Evolutionary conservation across 495 filamentous ascomycete species (phyloP).

Genomic region (Talaromyces liani): DNA sequence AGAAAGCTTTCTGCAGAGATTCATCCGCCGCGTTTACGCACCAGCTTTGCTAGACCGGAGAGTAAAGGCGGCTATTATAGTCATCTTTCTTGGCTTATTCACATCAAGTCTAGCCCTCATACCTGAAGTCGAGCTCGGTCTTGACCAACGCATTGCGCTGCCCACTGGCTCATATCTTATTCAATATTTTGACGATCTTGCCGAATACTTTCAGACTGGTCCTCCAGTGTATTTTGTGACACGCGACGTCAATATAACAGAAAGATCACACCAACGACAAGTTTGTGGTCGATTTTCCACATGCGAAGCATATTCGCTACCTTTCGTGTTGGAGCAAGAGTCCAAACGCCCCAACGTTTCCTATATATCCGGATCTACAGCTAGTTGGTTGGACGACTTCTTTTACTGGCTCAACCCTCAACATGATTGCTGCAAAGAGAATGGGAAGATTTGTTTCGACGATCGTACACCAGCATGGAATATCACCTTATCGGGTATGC

Average conservation of each 20-base stretch:
- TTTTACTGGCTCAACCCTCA: constrained; percentile 94
- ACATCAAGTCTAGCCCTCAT: constrained; percentile 76
- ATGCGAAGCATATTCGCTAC: constrained; percentile 73
- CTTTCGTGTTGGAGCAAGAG: constrained; percentile 86
- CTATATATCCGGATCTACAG: constrained; percentile 84
- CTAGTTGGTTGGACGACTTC: constrained; percentile 96
- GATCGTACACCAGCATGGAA: constrained; percentile 76
- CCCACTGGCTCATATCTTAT: constrained; percentile 91
- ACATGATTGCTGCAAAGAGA: constrained; percentile 67
- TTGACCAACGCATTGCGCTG: constrained; percentile 91
- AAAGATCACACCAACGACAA: constrained; percentile 66
- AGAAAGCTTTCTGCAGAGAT: constrained; percentile 70
- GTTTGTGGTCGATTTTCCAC: constrained; percentile 88
- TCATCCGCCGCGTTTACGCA: constrained; percentile 85
- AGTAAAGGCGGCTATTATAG: constrained; percentile 65
- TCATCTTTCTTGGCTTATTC: constrained; percentile 81
- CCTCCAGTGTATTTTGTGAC: constrained; percentile 97
- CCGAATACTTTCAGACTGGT: constrained; percentile 82
- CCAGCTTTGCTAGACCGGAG: constrained; percentile 71
- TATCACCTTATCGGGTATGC: constrained; percentile 81
- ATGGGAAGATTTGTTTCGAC: constrained; percentile 67
- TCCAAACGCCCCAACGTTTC: constrained; percentile 83
- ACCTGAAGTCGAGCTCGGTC: constrained; percentile 73
- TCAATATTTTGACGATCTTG: constrained; percentile 89
- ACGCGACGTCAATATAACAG: constrained; percentile 66